These are phyloP conservation scores for Fusarium brachygibbosum DNA, from an alignment of 2,329 filamentous ascomycete species.

Conservation along the genomic window DNA sequence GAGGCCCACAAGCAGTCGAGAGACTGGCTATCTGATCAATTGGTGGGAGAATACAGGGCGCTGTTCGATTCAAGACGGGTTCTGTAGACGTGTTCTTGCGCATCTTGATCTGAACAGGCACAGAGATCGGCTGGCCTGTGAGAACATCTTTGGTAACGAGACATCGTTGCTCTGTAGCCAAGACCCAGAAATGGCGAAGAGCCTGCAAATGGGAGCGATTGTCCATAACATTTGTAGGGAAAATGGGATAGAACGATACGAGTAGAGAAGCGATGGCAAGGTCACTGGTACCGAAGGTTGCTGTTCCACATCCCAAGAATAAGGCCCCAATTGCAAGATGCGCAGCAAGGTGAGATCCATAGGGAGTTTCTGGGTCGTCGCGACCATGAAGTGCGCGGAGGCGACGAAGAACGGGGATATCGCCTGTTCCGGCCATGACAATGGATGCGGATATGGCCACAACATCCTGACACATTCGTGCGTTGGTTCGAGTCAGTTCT, in stretches of 20 bases:
- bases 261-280: constrained; percentile 88
- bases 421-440: constrained; percentile 96
- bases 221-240: constrained; percentile 89
- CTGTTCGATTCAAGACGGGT: constrained; percentile 59
- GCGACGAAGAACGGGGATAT: constrained; percentile 85
- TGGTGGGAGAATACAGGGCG: constrained; percentile 74
- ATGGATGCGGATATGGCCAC: constrained; percentile 84
- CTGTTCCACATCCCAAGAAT: constrained; percentile 92
- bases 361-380: constrained; percentile 85
- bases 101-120: constrained; percentile 77
- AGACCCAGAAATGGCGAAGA: constrained; percentile 96
- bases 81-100: constrained; percentile 58
- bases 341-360: constrained; percentile 92
- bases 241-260: constrained; percentile 93
- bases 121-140: constrained; percentile 81
- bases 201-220: constrained; percentile 96
- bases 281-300: constrained; percentile 90
- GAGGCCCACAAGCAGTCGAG: constrained; percentile 70
- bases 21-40: constrained; percentile 73
- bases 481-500: constrained; percentile 83
- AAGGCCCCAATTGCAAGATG: constrained; percentile 92
- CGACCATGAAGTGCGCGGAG: constrained; percentile 90
- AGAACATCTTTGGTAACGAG: constrained; percentile 89
- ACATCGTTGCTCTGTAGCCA: constrained; percentile 90
- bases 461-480: constrained; percentile 91